A percentile compares a stretch with the other conserved stretches of the same genome.
Evolutionary conservation across 495 filamentous ascomycete genomes (phyloP).

Genomic region (Thermothielavioides terrestris): DNA sequence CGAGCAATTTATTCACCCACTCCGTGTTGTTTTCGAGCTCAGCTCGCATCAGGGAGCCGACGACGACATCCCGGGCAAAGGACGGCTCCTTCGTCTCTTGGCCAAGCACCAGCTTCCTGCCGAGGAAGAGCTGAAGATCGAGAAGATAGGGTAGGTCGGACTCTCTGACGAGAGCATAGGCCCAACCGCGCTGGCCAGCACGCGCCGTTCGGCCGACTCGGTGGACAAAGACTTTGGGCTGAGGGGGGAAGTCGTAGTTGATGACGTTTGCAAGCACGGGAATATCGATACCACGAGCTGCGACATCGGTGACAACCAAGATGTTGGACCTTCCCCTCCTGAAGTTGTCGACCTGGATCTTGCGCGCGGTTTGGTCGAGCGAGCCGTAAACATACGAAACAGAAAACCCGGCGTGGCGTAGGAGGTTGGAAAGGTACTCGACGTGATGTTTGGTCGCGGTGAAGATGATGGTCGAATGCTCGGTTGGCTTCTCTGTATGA

Average conservation of each 20-base stretch:
- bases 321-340: conserved; percentile 76
- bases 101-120: conserved; percentile 66
- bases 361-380: conserved; percentile 85
- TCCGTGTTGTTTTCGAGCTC: conserved; percentile 65
- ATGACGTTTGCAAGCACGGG: conserved; percentile 93
- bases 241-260: conserved; percentile 96
- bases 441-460: conserved; percentile 94
- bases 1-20: conserved; percentile 65
- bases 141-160: conserved; percentile 83
- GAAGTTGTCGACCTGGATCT: conserved; percentile 83
- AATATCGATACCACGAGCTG: conserved; percentile 95
- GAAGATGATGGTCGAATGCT: conserved; percentile 88
- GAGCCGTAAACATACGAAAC: conserved; percentile 91
- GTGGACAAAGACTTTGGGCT: conserved; percentile 95
- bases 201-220: conserved; percentile 91
- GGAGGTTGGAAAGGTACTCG: conserved; percentile 75
- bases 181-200: conserved; percentile 87
- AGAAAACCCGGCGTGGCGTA: conserved; percentile 68
- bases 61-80: conserved; percentile 70
- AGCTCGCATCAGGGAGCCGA: conserved; percentile 63
- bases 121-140: conserved; percentile 91
- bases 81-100: conserved; percentile 47
- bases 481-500: conserved; percentile 49
- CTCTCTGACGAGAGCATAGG: conserved; percentile 80
- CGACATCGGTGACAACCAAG: conserved; percentile 94